These are phyloP conservation scores for Skeletonema marinoi DNA, from an alignment of 108 stramenopile species.

Conservation along the genomic window DNA sequence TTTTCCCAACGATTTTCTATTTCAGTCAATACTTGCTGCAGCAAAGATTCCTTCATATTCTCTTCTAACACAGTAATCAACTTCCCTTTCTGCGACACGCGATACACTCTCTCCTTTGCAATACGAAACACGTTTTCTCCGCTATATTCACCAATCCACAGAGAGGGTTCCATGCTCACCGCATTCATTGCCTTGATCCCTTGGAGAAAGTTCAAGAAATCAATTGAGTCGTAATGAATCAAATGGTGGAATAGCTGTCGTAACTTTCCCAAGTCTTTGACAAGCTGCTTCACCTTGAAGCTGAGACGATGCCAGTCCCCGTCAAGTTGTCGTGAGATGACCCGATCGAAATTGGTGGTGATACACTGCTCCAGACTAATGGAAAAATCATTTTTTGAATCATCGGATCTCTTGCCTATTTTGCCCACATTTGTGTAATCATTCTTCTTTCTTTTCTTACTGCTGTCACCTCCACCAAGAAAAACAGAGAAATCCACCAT, in stretches of 20 bases:
- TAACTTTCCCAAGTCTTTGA: conserved; percentile 85
- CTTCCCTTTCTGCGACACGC: conserved; percentile 42
- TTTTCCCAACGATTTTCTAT: conserved; percentile 59
- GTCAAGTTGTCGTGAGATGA: conserved; percentile 89
- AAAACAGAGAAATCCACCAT: conserved; percentile 65
- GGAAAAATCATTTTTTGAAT: conserved; percentile 38
- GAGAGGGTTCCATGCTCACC: conserved; percentile 65
- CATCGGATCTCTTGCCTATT: neutral
- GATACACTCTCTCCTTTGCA: conserved; percentile 92
- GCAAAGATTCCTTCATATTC: conserved; percentile 92
- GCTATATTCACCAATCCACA: conserved; percentile 89
- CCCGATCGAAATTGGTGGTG: conserved; percentile 83
- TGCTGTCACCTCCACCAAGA: conserved; percentile 12
- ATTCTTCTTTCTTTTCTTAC: conserved; percentile 13
- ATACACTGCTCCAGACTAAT: conserved; percentile 91
- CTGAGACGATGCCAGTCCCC: conserved; percentile 94
- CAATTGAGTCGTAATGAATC: conserved; percentile 92
- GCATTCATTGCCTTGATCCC: conserved; percentile 74
- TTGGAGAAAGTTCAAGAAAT: conserved; percentile 85
- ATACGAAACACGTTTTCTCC: conserved; percentile 89
- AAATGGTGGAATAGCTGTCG: conserved; percentile 90
- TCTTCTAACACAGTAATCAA: conserved; percentile 83
- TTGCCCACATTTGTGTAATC: neutral
- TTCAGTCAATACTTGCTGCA: conserved; percentile 85
- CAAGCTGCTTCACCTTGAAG: conserved; percentile 85